These are phyloP conservation scores for Candida dubliniensis DNA, from an alignment of 1,139 yeast species.

Conservation along the genomic window DNA sequence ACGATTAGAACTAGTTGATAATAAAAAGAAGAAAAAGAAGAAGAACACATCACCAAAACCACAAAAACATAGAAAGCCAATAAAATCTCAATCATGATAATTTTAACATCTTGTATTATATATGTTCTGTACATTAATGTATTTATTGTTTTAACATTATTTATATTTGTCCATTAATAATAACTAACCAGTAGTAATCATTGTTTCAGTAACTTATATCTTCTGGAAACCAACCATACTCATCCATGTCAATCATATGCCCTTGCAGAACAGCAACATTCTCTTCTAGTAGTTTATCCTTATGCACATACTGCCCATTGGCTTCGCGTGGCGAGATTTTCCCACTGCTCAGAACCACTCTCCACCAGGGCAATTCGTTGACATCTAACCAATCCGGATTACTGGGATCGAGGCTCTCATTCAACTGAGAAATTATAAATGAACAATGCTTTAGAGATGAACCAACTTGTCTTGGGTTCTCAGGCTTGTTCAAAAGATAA, in stretches of 20 bases:
- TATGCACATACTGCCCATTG: conserved; percentile 49
- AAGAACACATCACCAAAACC: conserved; percentile 2
- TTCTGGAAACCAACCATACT: conserved; percentile 72
- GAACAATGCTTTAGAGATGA: conserved; percentile 54
- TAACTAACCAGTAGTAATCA: too few species aligned
- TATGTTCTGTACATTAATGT: too few species aligned
- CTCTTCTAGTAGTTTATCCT: conserved; percentile 46
- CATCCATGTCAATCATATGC: conserved; percentile 42
- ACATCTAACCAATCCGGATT: conserved; percentile 22
- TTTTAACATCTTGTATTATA: too few species aligned
- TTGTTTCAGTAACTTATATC: conserved; percentile 20
- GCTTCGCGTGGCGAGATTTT: conserved; percentile 55
- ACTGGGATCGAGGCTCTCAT: conserved; percentile 18
- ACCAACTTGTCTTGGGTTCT: conserved; percentile 74
- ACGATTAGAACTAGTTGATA: conserved; percentile 1
- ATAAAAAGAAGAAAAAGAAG: conserved; percentile 2
- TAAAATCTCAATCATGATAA: neutral
- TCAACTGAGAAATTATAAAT: conserved; percentile 25
- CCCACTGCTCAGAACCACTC: conserved; percentile 66
- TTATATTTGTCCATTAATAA: too few species aligned
- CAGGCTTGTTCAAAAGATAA: conserved; percentile 57
- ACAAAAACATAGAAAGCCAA: neutral
- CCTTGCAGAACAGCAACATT: conserved; percentile 44
- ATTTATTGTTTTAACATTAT: too few species aligned
- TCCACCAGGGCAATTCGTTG: conserved; percentile 73